Evolutionary conservation across 306 rosid species (phyloP).

Genomic region (Prunus mume): DNA sequence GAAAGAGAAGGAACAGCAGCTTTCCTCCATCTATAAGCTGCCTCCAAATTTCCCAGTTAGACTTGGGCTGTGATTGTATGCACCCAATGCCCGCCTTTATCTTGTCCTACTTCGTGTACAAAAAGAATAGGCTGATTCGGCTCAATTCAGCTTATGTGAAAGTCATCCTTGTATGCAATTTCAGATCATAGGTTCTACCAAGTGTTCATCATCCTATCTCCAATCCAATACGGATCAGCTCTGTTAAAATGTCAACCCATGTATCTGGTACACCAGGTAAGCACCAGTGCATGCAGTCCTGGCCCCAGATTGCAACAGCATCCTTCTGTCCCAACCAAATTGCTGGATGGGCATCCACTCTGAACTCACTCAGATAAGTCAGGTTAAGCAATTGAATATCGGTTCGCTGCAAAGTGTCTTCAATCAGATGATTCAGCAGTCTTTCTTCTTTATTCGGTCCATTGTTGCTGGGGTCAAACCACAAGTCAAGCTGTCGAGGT

Average conservation of each 20-base stretch:
- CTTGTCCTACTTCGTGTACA: conserved; percentile 8
- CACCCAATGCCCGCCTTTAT: conserved; percentile 11
- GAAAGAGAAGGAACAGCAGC: not conserved
- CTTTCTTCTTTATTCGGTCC: conserved; percentile 89
- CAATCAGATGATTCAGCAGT: conserved; percentile 53
- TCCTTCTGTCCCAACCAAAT: conserved; percentile 87
- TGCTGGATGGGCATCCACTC: conserved; percentile 91
- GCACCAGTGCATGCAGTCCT: conserved; percentile 98
- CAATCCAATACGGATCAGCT: conserved; percentile 40
- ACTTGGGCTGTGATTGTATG: not conserved
- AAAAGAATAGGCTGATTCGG: not conserved
- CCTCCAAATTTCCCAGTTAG: not conserved
- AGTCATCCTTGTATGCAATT: conserved; percentile 10
- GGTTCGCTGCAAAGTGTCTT: conserved; percentile 50
- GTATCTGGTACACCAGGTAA: conserved; percentile 89
- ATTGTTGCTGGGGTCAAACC: conserved; percentile 86
- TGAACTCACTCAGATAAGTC: conserved; percentile 72
- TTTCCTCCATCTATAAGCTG: conserved; percentile 13
- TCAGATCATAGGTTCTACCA: not conserved
- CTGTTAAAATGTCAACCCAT: conserved; percentile 75
- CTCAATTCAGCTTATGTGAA: not conserved
- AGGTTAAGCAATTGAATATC: conserved; percentile 59
- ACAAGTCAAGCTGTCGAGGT: conserved; percentile 65
- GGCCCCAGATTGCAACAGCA: conserved; percentile 81
- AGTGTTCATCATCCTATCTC: conserved; percentile 21